Evolutionary conservation across 2,329 filamentous ascomycete genomes (phyloP), one percentile per base, ranked within the genome.

Genomic region (Davidsoniella australis): DNA sequence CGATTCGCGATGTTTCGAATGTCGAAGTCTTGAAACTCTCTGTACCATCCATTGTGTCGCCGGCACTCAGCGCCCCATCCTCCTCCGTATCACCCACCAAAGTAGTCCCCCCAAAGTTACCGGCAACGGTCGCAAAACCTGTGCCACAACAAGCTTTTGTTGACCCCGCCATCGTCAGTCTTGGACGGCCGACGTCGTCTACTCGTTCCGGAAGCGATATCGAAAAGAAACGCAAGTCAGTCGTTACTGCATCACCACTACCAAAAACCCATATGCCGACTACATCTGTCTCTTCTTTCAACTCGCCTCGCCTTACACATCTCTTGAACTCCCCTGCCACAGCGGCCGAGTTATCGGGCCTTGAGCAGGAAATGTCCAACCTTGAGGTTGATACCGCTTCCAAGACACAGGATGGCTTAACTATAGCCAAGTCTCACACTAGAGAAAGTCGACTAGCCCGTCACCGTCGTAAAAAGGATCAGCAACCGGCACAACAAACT

Each of bases 121-220:
- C 12, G 20, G n/a, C 23, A 6, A n/a, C 26, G 37, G 14, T n/a
- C 17, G 38, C 47, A 14, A 37, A 50, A 46, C 12, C 43, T 14
- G 16, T 40, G 1, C 38, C 38, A 5, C 26, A 33, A 18, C 17
- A 17, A 26, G 58, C 68, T 0, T 86, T 91, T 58, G 72, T 80
- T n/a, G 85, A 93, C 57, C 85, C 85, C 9, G 85, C 85, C 3
- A 93, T 93, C 49, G 61, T 93, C 42, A 87, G 84, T 59, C 74
- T 85, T 45, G 68, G 54, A 10, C 49, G 48, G n/a, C 42, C 48
- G 9, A 45, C 46, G 1, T 44, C 49, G 20, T 17, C 41, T 38
- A 24, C 26, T 18, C 47, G 41, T 20, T 49, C 46, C 23, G 47
- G 50, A n/a, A 43, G 43, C n/a, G 47, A 48, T 12, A 18, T 48